Evolutionary conservation across 805 yeast genomes (phyloP).

Genomic region (Kazachstania psychrophila): DNA sequence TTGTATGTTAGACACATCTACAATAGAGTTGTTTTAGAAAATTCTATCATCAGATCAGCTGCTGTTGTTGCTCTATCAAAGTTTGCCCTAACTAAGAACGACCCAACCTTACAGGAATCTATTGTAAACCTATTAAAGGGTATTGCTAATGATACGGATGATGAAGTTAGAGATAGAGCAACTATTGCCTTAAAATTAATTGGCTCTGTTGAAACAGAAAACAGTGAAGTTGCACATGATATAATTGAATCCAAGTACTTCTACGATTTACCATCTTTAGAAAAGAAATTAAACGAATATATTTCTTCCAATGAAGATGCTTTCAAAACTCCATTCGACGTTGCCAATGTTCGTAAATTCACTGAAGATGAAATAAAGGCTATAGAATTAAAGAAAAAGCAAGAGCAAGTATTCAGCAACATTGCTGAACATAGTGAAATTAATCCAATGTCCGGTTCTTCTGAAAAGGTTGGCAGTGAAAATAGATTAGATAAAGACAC

Average conservation of each 20-base stretch:
- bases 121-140: conserved; percentile 69
- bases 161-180: conserved; percentile 97
- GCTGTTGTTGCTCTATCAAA: conserved; percentile 90
- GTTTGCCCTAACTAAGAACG: conserved; percentile 70
- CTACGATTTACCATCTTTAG: conserved; percentile 70
- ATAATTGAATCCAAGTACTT: conserved; percentile 59
- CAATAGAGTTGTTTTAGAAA: conserved; percentile 92
- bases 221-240: conserved; percentile 30
- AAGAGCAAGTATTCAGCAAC: conserved; percentile 21
- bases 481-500: conserved; percentile 22
- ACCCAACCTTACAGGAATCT: conserved; percentile 54
- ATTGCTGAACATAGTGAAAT: conserved; percentile 21
- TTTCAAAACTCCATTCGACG: conserved; percentile 56
- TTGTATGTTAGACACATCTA: conserved; percentile 91
- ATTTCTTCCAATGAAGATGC: conserved; percentile 36
- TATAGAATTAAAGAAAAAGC: conserved; percentile 48
- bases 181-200: conserved; percentile 71
- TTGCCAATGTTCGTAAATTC: conserved; percentile 53
- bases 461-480: conserved; percentile 12
- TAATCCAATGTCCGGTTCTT: conserved; percentile 11
- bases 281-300: conserved; percentile 64
- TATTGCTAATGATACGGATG: conserved; percentile 82
- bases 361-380: conserved; percentile 62
- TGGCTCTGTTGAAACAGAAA: conserved; percentile 31
- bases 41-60: conserved; percentile 89